These are phyloP conservation scores for Micractinium conductrix DNA, from an alignment of 139 green algal species.

Conservation along the genomic window DNA sequence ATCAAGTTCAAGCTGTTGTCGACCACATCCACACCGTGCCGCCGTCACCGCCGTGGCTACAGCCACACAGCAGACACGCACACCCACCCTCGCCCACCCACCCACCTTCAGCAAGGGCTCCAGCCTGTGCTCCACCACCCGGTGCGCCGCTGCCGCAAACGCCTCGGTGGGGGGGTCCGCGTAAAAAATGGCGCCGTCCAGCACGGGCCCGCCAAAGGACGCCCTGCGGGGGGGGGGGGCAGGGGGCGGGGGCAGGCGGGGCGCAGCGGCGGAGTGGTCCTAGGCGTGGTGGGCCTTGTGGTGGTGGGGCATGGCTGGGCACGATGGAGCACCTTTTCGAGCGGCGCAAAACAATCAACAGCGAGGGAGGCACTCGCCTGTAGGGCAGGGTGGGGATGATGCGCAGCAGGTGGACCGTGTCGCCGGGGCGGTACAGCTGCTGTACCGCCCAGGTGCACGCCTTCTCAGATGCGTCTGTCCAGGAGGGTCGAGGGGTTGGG, in stretches of 20 bases:
- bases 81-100: not conserved
- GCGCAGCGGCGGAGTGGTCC: no score
- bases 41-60: not conserved
- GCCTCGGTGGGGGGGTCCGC: not conserved
- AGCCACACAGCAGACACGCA: not conserved
- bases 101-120: constrained; percentile 20
- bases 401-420: constrained; percentile 42
- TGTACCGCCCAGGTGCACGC: constrained; percentile 33
- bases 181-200: constrained; percentile 26
- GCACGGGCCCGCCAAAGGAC: not conserved
- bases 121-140: constrained; percentile 34
- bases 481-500: not conserved
- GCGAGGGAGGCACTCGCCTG: not conserved
- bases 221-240: not conserved
- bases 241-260: not conserved
- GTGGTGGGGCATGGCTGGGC: no score
- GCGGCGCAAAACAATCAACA: not conserved
- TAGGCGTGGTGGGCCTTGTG: no score
- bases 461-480: not conserved
- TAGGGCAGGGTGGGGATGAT: constrained; percentile 40
- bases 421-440: constrained; percentile 24
- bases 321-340: no score
- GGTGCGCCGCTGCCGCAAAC: constrained; percentile 26
- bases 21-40: no score
- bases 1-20: no score